Percentiles rank a stretch among this genome's conserved stretches.
These are phyloP conservation scores for Pleurotus sapidus DNA, from an alignment of 768 basidiomycete genomes.

Conservation along the genomic window DNA sequence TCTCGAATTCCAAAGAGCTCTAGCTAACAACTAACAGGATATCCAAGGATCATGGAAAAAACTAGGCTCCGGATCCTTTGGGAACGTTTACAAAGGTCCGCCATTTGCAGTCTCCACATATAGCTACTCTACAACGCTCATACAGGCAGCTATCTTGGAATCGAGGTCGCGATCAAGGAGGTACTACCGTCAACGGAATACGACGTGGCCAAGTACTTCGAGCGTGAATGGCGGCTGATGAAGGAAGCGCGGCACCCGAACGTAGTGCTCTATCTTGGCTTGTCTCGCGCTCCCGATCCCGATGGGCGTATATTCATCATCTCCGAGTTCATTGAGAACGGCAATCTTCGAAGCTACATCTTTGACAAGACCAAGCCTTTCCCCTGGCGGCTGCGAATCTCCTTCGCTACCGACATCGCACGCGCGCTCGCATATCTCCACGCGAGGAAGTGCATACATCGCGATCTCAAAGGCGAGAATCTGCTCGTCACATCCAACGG, in stretches of 20 bases:
- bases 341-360: constrained; percentile 90
- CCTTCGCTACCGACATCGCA: constrained; percentile 92
- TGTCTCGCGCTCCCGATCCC: constrained; percentile 73
- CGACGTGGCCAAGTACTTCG: constrained; percentile 96
- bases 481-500: constrained; percentile 93
- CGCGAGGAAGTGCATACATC: constrained; percentile 85
- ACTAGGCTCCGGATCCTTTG: constrained; percentile 90
- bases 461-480: constrained; percentile 97
- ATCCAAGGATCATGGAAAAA: constrained; percentile 88
- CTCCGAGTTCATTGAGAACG: constrained; percentile 91
- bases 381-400: constrained; percentile 91
- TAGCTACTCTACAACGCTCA: not conserved
- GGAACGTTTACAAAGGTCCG: constrained; percentile 85
- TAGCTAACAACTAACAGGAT: constrained; percentile 45
- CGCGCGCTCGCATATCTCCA: constrained; percentile 97
- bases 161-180: constrained; percentile 96
- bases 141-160: constrained; percentile 85
- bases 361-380: constrained; percentile 80
- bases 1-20: not conserved
- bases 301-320: constrained; percentile 91
- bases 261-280: constrained; percentile 90
- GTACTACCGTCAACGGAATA: constrained; percentile 90
- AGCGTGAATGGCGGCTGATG: constrained; percentile 98
- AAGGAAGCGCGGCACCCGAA: constrained; percentile 93
- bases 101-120: not conserved